Conservation (phyloP, 805 yeast species). For the Candida schatavii region DNA sequence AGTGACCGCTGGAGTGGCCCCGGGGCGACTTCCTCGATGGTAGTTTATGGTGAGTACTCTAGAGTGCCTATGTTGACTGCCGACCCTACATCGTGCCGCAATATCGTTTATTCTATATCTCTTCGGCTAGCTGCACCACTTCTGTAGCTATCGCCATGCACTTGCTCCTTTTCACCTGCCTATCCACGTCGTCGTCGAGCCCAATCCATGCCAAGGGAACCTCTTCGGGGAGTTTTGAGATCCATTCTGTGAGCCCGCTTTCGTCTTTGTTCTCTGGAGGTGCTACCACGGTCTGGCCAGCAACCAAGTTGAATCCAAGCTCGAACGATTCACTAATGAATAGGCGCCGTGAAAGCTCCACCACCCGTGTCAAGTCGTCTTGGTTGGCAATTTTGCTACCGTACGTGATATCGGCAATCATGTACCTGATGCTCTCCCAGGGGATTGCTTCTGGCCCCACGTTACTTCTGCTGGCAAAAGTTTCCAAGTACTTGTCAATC, state of each 20-base stretch:
- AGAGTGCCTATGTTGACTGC: no score
- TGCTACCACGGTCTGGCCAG: slow-evolving; percentile 16
- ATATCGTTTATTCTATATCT: background rate
- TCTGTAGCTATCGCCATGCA: slow-evolving; percentile 15
- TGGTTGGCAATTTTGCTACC: slow-evolving; percentile 59
- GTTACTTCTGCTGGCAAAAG: slow-evolving; percentile 27
- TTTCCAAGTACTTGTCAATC: slow-evolving; percentile 40
- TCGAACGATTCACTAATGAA: slow-evolving; percentile 42
- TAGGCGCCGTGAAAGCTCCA: slow-evolving; percentile 29
- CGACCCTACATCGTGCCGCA: no score
- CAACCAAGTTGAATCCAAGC: slow-evolving; percentile 35
- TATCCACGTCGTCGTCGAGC: slow-evolving; percentile 43
- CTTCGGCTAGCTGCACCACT: slow-evolving; percentile 5
- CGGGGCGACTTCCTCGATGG: no score
- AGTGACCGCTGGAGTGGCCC: no score
- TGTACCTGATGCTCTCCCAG: slow-evolving; percentile 49
- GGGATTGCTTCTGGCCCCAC: slow-evolving; percentile 48
- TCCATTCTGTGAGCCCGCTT: slow-evolving; percentile 15
- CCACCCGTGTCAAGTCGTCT: slow-evolving; percentile 39
- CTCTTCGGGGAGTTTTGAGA: slow-evolving; percentile 49
- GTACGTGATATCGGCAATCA: slow-evolving; percentile 56
- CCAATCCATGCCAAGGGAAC: slow-evolving; percentile 56
- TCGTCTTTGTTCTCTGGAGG: slow-evolving; percentile 47
- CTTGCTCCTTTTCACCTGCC: slow-evolving; percentile 20
- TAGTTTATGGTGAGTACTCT: no score